Percentiles rank a stretch among this genome's conserved stretches.
These are phyloP conservation scores for Haplosporangium gracile DNA, from an alignment of 192 early-diverging fungal genomes.

Conservation along the genomic window DNA sequence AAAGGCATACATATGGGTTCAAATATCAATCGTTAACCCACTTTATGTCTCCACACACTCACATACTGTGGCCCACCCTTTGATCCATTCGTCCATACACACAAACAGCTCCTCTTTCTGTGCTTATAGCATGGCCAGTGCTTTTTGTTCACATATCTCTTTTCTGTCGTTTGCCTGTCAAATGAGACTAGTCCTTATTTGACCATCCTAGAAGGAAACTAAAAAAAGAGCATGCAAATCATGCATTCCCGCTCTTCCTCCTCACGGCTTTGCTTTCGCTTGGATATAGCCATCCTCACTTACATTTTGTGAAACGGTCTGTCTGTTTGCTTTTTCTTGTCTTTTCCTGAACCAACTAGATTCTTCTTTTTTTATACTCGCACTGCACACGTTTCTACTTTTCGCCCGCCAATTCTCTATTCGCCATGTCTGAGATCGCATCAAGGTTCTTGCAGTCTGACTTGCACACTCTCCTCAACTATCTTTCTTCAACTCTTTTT, in stretches of 20 bases:
- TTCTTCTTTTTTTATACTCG: not conserved
- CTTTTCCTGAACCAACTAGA: not conserved
- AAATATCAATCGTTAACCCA: no score
- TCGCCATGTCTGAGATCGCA: not conserved
- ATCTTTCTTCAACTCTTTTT: not conserved
- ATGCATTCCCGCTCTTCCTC: no score
- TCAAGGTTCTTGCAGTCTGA: not conserved
- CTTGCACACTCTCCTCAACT: not conserved
- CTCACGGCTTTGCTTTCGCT: no score
- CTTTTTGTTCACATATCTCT: not conserved
- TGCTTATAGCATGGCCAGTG: constrained; percentile 4
- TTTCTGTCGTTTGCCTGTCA: not conserved
- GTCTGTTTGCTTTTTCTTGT: no score
- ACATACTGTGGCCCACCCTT: not conserved
- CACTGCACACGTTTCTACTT: not conserved
- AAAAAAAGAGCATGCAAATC: no score
- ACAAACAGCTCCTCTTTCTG: not conserved
- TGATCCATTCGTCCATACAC: not conserved
- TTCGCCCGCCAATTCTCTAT: not conserved
- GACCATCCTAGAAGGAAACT: not conserved
- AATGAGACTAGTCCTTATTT: not conserved
- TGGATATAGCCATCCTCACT: no score
- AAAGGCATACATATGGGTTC: not conserved
- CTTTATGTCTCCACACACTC: no score
- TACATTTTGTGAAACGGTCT: no score